Evolutionary conservation across 78 protist genomes (phyloP).

Genomic region (Pelomyxa schiedti): DNA sequence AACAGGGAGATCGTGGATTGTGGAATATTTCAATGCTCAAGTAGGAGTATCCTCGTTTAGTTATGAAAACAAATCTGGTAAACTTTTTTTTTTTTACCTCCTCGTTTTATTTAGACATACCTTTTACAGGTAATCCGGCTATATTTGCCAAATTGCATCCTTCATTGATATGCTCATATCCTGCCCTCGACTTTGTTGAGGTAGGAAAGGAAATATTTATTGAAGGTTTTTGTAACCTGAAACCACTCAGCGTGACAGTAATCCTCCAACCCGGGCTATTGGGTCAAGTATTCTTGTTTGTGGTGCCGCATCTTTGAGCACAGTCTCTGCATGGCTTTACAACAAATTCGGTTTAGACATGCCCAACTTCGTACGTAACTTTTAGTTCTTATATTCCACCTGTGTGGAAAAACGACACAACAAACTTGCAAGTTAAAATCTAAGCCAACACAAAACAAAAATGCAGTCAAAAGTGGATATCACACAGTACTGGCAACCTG

Average conservation of each 20-base stretch:
- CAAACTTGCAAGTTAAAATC: background rate
- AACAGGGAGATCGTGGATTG: background rate
- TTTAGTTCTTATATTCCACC: background rate
- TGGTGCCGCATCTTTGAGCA: background rate
- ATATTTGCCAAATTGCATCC: too few species aligned
- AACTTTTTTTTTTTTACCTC: background rate
- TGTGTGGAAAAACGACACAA: background rate
- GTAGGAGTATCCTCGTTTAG: background rate
- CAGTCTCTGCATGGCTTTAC: background rate
- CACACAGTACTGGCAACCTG: background rate
- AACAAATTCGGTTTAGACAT: background rate
- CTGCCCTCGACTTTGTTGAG: too few species aligned
- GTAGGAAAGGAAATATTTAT: too few species aligned
- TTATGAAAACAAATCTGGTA: background rate
- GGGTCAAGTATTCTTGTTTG: background rate
- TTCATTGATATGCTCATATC: too few species aligned
- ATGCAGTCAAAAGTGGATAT: background rate
- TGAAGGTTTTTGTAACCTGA: too few species aligned
- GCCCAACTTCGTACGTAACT: background rate
- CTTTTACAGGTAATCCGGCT: too few species aligned
- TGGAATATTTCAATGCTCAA: background rate
- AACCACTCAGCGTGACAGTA: too few species aligned
- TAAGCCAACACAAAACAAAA: too few species aligned
- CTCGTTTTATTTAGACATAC: background rate
- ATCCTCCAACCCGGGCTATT: background rate